Evolutionary conservation across 1,284 basidiomycete genomes (phyloP).

Genomic region (Salmacisia buchloeana): DNA sequence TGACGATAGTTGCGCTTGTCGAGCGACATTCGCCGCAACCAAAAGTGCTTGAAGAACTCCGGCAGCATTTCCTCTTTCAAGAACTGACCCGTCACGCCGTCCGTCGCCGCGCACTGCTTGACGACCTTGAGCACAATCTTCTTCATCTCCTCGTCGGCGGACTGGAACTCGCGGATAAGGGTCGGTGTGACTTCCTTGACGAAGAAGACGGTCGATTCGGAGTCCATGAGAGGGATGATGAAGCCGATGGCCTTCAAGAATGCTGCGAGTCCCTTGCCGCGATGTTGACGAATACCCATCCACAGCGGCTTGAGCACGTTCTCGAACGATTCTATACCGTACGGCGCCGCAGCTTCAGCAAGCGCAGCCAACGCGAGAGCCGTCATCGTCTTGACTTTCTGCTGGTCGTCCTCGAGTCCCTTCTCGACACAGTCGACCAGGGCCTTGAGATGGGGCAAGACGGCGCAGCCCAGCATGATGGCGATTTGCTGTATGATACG

Average conservation of each 20-base stretch:
- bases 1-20: slow-evolving; percentile 93
- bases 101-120: slow-evolving; percentile 96
- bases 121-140: slow-evolving; percentile 99
- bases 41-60: slow-evolving; percentile 99
- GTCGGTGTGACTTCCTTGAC: slow-evolving; percentile 50
- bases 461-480: slow-evolving; percentile 99
- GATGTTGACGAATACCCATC: slow-evolving; percentile 94
- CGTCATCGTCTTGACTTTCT: slow-evolving; percentile 99
- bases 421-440: slow-evolving; percentile 94
- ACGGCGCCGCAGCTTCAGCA: slow-evolving; percentile 93
- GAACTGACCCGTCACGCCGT: slow-evolving; percentile 54
- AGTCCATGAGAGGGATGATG: slow-evolving; percentile 99
- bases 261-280: slow-evolving; percentile 94
- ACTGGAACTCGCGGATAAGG: slow-evolving; percentile 96
- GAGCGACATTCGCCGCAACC: slow-evolving; percentile 89
- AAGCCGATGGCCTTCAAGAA: slow-evolving; percentile 99
- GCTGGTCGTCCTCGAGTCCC: slow-evolving; percentile 93
- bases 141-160: slow-evolving; percentile 99
- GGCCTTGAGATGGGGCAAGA: slow-evolving; percentile 91
- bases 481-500: slow-evolving; percentile 99
- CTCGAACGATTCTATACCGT: slow-evolving; percentile 99
- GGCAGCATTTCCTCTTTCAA: slow-evolving; percentile 88
- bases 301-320: slow-evolving; percentile 96
- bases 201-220: slow-evolving; percentile 60
- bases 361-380: slow-evolving; percentile 91